Conservation (phyloP, 495 filamentous ascomycete species). For the Aspergillus campestris region DNA sequence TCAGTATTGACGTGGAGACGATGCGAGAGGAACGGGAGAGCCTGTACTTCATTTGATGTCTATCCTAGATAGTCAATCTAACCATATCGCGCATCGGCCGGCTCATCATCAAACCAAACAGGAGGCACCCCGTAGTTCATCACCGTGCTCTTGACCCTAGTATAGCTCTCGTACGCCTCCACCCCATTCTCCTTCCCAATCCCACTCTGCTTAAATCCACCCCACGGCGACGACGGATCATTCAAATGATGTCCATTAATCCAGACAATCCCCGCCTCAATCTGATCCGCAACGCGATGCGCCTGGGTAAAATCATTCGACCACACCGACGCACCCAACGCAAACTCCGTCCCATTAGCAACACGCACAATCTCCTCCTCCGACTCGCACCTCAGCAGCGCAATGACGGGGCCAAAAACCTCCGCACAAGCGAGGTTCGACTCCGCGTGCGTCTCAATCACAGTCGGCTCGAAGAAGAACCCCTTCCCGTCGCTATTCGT, state of each 20-base stretch:
- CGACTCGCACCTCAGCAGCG: constrained; percentile 35
- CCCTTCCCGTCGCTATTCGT: constrained; percentile 31
- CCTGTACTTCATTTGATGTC: too few species aligned
- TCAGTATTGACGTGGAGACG: too few species aligned
- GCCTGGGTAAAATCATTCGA: constrained; percentile 50
- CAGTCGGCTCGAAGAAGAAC: constrained; percentile 51
- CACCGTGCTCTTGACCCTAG: constrained; percentile 49
- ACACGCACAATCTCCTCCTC: constrained; percentile 38
- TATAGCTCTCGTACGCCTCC: constrained; percentile 50
- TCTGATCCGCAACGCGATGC: constrained; percentile 44
- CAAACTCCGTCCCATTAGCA: constrained; percentile 44
- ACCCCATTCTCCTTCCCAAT: constrained; percentile 51
- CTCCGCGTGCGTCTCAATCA: constrained; percentile 31
- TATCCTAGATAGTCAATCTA: constrained; percentile 7
- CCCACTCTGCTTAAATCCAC: constrained; percentile 47
- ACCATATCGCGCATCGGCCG: constrained; percentile 37
- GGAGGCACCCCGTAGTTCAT: constrained; percentile 44
- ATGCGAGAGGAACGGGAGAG: too few species aligned
- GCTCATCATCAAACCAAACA: constrained; percentile 43
- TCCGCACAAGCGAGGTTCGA: constrained; percentile 32
- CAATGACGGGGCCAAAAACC: constrained; percentile 45
- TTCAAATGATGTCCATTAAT: constrained; percentile 55
- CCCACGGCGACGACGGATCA: constrained; percentile 53
- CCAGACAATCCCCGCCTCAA: constrained; percentile 55
- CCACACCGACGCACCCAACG: constrained; percentile 49